These are phyloP conservation scores for Penicillium goetzii DNA, from an alignment of 495 filamentous ascomycete species.

Conservation along the genomic window DNA sequence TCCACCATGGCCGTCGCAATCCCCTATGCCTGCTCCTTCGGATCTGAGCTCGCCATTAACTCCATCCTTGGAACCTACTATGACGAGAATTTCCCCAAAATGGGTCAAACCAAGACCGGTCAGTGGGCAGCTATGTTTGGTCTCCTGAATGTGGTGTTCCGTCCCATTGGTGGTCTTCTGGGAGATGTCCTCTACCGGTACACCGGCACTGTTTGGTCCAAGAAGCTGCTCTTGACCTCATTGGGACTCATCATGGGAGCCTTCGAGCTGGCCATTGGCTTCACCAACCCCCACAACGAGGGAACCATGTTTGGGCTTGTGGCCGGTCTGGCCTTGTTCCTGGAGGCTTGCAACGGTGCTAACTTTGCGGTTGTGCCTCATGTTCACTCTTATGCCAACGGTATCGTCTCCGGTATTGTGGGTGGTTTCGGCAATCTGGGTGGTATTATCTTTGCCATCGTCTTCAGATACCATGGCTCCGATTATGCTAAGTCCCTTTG, in stretches of 20 bases:
- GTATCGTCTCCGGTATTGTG: constrained; percentile 74
- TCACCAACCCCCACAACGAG: constrained; percentile 60
- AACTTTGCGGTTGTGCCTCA: constrained; percentile 88
- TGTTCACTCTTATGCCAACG: constrained; percentile 75
- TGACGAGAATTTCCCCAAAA: constrained; percentile 69
- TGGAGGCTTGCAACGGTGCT: constrained; percentile 82
- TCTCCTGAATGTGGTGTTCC: constrained; percentile 76
- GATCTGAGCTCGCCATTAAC: constrained; percentile 85
- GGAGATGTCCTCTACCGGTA: constrained; percentile 71
- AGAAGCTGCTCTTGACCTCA: constrained; percentile 72
- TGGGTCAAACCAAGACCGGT: constrained; percentile 73
- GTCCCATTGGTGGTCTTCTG: constrained; percentile 74
- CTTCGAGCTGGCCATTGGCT: constrained; percentile 72
- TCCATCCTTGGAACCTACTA: constrained; percentile 81
- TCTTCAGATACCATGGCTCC: constrained; percentile 75
- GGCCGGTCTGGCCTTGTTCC: constrained; percentile 74
- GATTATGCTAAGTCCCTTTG: constrained; percentile 73
- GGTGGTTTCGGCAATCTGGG: constrained; percentile 84
- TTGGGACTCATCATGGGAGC: constrained; percentile 66
- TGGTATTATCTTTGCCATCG: constrained; percentile 81
- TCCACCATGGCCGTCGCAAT: constrained; percentile 69
- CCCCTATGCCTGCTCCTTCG: constrained; percentile 86
- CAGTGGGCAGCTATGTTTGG: constrained; percentile 91
- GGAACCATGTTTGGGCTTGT: constrained; percentile 77
- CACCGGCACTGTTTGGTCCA: constrained; percentile 67